Evolutionary conservation across 768 basidiomycete species (phyloP).

Genomic region (Boletus sensibilis): DNA sequence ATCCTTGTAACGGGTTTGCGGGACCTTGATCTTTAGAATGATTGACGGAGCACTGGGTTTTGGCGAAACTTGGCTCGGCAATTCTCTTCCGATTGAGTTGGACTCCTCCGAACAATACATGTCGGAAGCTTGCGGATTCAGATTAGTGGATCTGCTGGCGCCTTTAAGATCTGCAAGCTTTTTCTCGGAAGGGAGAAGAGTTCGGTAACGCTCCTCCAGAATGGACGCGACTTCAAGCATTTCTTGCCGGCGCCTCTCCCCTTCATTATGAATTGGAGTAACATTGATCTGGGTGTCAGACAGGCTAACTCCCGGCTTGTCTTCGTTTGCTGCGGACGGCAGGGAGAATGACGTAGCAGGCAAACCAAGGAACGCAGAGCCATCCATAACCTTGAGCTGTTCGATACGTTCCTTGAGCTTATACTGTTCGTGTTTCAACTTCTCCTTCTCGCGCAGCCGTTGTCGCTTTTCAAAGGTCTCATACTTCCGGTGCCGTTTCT

Average conservation of each 20-base stretch:
- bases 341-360: conserved; percentile 57
- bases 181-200: conserved; percentile 69
- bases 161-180: conserved; percentile 36
- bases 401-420: conserved; percentile 89
- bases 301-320: conserved; percentile 28
- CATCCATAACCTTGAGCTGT: conserved; percentile 73
- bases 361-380: conserved; percentile 62
- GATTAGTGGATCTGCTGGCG: conserved; percentile 20
- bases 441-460: conserved; percentile 86
- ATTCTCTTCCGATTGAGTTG: conserved; percentile 6
- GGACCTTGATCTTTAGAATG: conserved; percentile 36
- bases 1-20: conserved; percentile 27
- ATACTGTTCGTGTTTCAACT: conserved; percentile 88
- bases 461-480: conserved; percentile 84
- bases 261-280: conserved; percentile 47
- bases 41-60: conserved; percentile 26
- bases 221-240: conserved; percentile 68
- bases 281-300: conserved; percentile 41
- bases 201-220: conserved; percentile 71
- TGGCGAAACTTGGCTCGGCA: conserved; percentile 11
- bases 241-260: conserved; percentile 69
- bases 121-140: conserved; percentile 18
- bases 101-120: conserved; percentile 15
- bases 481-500: conserved; percentile 82
- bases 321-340: conserved; percentile 25